Evolutionary conservation across 2,329 filamentous ascomycete genomes (phyloP), one percentile per base, ranked within the genome.

Genomic region (Ophiostoma perfectum): DNA sequence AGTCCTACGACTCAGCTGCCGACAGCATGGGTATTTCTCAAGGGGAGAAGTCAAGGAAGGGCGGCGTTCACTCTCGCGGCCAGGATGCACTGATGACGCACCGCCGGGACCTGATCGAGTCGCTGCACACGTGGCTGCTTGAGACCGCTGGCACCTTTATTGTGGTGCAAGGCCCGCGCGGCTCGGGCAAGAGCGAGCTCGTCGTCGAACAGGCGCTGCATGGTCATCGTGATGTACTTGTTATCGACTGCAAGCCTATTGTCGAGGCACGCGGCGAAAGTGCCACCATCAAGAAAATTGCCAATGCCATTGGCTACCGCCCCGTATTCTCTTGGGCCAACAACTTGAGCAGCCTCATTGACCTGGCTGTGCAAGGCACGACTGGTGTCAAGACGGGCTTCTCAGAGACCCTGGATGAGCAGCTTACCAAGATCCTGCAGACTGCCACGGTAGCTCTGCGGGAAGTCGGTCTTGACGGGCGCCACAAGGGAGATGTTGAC

Each of bases 261-360:
- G 90, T 94, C 70, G 94, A 98, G 77, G 93, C 94, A 0, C 87
- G 91, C 67, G 93, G 95, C 5, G 95, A 99, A 75, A 88, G 89
- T 7, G 87, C 88, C 2, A 97, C 91, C 0, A 97, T 99, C 74
- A 87, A 87, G 70, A 88, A 90, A 55, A 88, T 95, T 5, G 95
- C 94, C 0, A 80, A 82, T 1, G 87, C 93, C 72, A 93, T 98
- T 65, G 94, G 95, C 8, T 98, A 97, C 76, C 84, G 91, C 8
- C 95, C 95, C 0, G 88, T 99, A 0, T 99, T 99, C 77, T 96
- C 92, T 0, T 98, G 93, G 91, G 90, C 96, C 79, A 97, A 98
- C 78, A 97, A 88, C 75, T 87, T 98, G 72, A 96, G 91, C 78
- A 96, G 93, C 76, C 86, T 97, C 79, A 83, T 97, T 72, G 95